Conservation (phyloP, 176 grass and related monocot genomes). For the Bolboschoenus planiculmis region DNA sequence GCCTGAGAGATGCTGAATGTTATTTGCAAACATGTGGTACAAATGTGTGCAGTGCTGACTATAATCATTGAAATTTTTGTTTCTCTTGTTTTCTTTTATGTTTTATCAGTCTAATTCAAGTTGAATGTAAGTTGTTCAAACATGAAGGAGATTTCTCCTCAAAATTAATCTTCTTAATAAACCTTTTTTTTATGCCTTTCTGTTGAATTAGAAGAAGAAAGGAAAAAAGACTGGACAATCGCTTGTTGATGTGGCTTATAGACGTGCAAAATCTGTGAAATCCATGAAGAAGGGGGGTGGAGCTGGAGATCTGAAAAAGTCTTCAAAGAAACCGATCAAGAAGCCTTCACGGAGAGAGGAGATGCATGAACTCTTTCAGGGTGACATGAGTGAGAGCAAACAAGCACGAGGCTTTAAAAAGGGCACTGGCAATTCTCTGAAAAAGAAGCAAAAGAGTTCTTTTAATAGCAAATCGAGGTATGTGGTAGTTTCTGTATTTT, state of each 20-base stretch:
- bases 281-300: slow-evolving; percentile 38
- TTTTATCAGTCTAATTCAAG: neutral
- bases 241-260: slow-evolving; percentile 75
- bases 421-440: slow-evolving; percentile 22
- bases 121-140: neutral
- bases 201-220: slow-evolving; percentile 43
- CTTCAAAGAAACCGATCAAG: slow-evolving; percentile 35
- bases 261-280: slow-evolving; percentile 75
- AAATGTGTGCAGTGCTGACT: neutral
- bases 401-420: slow-evolving; percentile 49
- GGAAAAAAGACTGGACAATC: slow-evolving; percentile 43
- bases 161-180: slow-evolving; percentile 2
- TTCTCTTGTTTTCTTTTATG: neutral
- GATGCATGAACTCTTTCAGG: slow-evolving; percentile 82
- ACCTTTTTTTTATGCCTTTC: neutral
- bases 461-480: slow-evolving; percentile 98
- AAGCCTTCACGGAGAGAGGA: slow-evolving; percentile 70
- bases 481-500: slow-evolving; percentile 1
- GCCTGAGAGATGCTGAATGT: neutral
- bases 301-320: slow-evolving; percentile 39
- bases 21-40: neutral
- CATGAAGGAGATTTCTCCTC: neutral
- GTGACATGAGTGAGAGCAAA: slow-evolving; percentile 87
- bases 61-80: neutral
- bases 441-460: slow-evolving; percentile 64